Evolutionary conservation across 345 rosid genomes (phyloP).

Genomic region (Linum trigynum): DNA sequence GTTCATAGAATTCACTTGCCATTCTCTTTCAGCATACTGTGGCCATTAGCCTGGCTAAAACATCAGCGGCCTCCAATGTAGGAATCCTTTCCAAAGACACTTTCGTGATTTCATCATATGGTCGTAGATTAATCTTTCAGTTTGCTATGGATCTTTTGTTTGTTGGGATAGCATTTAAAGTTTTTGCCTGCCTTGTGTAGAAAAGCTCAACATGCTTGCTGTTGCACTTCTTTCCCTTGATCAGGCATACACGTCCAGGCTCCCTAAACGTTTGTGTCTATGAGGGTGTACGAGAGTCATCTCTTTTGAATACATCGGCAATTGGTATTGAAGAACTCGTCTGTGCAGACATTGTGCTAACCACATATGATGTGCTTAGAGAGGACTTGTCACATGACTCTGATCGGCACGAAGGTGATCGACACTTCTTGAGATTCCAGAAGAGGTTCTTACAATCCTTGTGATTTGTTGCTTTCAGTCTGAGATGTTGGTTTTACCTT

Average conservation of each 20-base stretch:
- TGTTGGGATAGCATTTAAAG: neutral
- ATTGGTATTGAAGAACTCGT: slow-evolving; percentile 57
- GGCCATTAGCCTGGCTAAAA: no score
- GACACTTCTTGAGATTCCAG: slow-evolving; percentile 75
- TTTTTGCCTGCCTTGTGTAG: neutral
- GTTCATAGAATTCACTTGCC: no score
- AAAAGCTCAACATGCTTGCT: neutral
- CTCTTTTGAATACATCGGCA: slow-evolving; percentile 45
- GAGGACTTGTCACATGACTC: slow-evolving; percentile 90
- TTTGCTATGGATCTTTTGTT: no score
- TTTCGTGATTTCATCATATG: no score
- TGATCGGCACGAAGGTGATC: slow-evolving; percentile 92
- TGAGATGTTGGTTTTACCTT: neutral
- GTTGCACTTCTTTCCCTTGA: slow-evolving; percentile 13
- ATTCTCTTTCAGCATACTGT: no score
- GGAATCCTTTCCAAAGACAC: no score
- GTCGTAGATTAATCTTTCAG: no score
- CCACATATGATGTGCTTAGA: slow-evolving; percentile 92
- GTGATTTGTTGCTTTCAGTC: slow-evolving; percentile 11
- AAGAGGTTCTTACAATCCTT: slow-evolving; percentile 55
- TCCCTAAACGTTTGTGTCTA: slow-evolving; percentile 62
- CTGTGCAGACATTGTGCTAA: slow-evolving; percentile 66
- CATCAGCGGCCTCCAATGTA: no score
- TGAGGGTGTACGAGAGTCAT: slow-evolving; percentile 68
- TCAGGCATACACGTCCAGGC: slow-evolving; percentile 80